A percentile compares a stretch with the other conserved stretches of the same genome.
Conservation (phyloP, 1,139 yeast genomes). For the Neolecta irregularis region DNA sequence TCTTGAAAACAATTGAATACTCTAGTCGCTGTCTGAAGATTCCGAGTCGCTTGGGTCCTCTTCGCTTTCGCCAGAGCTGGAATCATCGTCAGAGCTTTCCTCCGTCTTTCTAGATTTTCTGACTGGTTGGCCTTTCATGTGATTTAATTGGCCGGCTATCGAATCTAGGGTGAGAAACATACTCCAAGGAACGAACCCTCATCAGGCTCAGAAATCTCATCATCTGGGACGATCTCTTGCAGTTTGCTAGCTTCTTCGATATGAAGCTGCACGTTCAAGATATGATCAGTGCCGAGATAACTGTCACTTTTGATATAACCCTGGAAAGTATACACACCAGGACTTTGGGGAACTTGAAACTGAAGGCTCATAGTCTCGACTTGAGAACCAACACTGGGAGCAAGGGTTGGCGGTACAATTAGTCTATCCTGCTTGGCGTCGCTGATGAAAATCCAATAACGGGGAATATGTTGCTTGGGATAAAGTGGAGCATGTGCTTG, state of each 20-base stretch:
- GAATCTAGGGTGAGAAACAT: too few relatives aligned
- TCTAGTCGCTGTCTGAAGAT: too few relatives aligned
- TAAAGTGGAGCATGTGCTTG: conserved; percentile 4
- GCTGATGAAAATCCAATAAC: conserved; percentile 12
- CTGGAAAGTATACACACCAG: conserved; percentile 12
- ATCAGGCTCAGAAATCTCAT: too few relatives aligned
- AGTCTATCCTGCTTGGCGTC: conserved; percentile 14
- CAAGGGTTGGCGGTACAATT: conserved; percentile 12
- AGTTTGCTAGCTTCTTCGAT: not conserved
- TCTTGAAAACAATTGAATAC: too few relatives aligned
- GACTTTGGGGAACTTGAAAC: conserved; percentile 13
- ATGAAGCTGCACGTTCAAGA: conserved; percentile 8
- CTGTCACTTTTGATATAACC: conserved; percentile 12
- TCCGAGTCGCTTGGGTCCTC: too few relatives aligned
- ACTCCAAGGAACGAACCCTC: too few relatives aligned
- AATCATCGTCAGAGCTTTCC: too few relatives aligned
- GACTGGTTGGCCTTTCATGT: too few relatives aligned
- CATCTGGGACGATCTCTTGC: too few relatives aligned
- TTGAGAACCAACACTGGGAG: conserved; percentile 9
- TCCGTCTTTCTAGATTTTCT: too few relatives aligned
- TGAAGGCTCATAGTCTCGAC: conserved; percentile 10
- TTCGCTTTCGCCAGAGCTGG: too few relatives aligned
- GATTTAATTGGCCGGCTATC: too few relatives aligned
- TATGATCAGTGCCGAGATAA: conserved; percentile 12
- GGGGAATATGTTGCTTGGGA: conserved; percentile 7